phyloP scores from a whole-genome alignment of 2,329 filamentous ascomycete genomes.

The Aspergillus awamori region DNA sequence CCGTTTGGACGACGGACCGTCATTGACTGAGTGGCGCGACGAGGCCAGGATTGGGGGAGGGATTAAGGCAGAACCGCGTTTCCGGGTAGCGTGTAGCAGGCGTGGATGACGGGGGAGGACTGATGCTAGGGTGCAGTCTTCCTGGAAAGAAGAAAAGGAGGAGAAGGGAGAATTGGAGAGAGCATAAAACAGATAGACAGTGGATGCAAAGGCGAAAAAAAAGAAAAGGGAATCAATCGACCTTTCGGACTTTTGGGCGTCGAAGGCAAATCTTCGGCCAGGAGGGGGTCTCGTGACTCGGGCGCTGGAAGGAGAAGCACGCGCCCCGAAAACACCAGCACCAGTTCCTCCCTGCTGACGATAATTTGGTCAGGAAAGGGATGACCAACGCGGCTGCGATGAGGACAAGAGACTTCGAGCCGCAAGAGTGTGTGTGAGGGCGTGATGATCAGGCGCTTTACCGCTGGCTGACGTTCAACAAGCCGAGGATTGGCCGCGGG shows the following conservation, averaged over 20 bases:
- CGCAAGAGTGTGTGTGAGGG: not conserved
- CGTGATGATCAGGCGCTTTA: not conserved
- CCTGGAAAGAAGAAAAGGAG: conserved; percentile 5
- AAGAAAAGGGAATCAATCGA: not conserved
- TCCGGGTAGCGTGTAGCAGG: too few relatives aligned
- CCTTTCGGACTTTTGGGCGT: conserved; percentile 1
- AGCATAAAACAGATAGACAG: not conserved
- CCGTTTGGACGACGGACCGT: conserved; percentile 34
- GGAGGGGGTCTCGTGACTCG: not conserved
- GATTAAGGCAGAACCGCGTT: not conserved
- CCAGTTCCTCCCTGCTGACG: not conserved
- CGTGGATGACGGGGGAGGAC: too few relatives aligned
- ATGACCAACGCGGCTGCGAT: not conserved
- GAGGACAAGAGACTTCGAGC: not conserved
- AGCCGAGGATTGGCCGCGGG: conserved; percentile 18
- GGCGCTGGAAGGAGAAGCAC: not conserved
- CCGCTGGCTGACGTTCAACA: not conserved
- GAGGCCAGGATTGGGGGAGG: conserved; percentile 25
- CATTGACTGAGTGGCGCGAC: conserved; percentile 35
- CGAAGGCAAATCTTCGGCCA: not conserved
- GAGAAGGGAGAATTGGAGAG: not conserved
- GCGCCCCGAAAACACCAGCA: not conserved
- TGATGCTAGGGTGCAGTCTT: too few relatives aligned
- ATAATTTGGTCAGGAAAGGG: not conserved
- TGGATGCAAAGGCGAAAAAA: not conserved